Evolutionary conservation across 2,329 filamentous ascomycete genomes (phyloP).

Genomic region (Sordariomycetes sp.): DNA sequence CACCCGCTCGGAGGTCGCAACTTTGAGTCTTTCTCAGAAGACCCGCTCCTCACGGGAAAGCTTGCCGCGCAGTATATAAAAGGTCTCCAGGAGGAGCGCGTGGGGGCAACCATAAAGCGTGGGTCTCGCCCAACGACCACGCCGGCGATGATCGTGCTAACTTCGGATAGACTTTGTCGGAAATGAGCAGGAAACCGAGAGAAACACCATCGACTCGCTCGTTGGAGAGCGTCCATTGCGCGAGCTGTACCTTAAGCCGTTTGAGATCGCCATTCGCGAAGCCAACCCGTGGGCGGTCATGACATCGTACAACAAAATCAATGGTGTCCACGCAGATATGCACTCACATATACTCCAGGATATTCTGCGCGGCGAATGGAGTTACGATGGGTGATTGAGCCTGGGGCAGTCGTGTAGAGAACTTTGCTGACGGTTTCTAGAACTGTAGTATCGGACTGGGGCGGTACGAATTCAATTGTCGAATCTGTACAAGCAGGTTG

Average conservation of each 20-base stretch:
- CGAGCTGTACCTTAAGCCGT: slow-evolving; percentile 33
- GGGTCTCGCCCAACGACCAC: slow-evolving; percentile 12
- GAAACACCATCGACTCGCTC: slow-evolving; percentile 18
- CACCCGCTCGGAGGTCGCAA: slow-evolving; percentile 77
- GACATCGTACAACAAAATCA: slow-evolving; percentile 37
- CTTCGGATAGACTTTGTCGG: slow-evolving; percentile 47
- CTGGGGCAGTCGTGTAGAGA: not conserved
- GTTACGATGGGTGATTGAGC: slow-evolving; percentile 41
- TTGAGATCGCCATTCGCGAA: slow-evolving; percentile 32
- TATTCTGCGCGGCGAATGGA: slow-evolving; percentile 52
- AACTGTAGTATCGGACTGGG: slow-evolving; percentile 51
- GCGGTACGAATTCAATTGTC: slow-evolving; percentile 45
- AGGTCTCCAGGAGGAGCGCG: slow-evolving; percentile 62
- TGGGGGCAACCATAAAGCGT: slow-evolving; percentile 75
- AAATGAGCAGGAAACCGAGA: slow-evolving; percentile 61
- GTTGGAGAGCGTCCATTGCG: slow-evolving; percentile 19
- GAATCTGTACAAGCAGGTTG: slow-evolving; percentile 46
- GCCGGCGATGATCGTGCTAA: slow-evolving; percentile 1
- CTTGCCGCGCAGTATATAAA: slow-evolving; percentile 64
- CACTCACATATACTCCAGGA: slow-evolving; percentile 44
- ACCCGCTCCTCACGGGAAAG: slow-evolving; percentile 67
- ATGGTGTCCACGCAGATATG: slow-evolving; percentile 36
- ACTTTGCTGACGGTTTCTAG: slow-evolving; percentile 18
- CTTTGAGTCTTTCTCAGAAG: slow-evolving; percentile 82
- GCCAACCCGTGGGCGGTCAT: slow-evolving; percentile 33